Evolutionary conservation across 2,329 filamentous ascomycete genomes (phyloP).

Genomic region (Aureobasidium sp.): DNA sequence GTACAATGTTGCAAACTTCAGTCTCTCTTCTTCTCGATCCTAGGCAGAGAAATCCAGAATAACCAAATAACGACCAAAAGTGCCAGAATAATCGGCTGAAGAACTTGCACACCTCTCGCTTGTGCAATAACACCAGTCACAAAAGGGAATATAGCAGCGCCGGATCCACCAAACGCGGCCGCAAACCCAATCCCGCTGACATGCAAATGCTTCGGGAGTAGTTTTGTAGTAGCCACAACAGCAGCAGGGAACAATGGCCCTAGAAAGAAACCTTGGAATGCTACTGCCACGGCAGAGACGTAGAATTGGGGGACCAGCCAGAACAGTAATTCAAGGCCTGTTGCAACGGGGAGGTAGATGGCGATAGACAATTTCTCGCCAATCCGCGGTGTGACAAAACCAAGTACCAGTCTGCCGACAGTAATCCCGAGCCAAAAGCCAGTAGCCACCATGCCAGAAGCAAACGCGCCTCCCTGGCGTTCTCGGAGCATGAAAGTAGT

Average conservation of each 20-base stretch:
- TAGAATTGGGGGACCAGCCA: slow-evolving; percentile 76
- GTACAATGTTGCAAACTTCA: too few species aligned
- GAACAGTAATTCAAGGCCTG: slow-evolving; percentile 64
- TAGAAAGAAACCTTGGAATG: slow-evolving; percentile 69
- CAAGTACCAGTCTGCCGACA: slow-evolving; percentile 62
- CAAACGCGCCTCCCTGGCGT: slow-evolving; percentile 60
- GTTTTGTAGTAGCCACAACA: slow-evolving; percentile 65
- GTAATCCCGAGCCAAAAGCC: slow-evolving; percentile 83
- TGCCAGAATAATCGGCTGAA: slow-evolving; percentile 54
- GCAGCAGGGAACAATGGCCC: slow-evolving; percentile 73
- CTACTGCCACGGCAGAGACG: slow-evolving; percentile 64
- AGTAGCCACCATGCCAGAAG: slow-evolving; percentile 67
- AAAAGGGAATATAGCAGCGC: slow-evolving; percentile 61
- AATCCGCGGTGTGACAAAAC: slow-evolving; percentile 66
- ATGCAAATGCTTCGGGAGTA: slow-evolving; percentile 66
- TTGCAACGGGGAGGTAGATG: slow-evolving; percentile 57
- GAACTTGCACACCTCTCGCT: slow-evolving; percentile 46
- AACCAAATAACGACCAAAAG: slow-evolving; percentile 45
- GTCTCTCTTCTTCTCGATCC: slow-evolving; percentile 38
- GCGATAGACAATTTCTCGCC: slow-evolving; percentile 59
- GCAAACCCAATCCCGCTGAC: slow-evolving; percentile 77
- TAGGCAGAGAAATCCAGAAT: slow-evolving; percentile 47
- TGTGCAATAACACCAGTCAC: slow-evolving; percentile 63
- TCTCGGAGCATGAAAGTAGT: slow-evolving; percentile 81
- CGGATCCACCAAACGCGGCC: slow-evolving; percentile 67